phyloP scores from a whole-genome alignment of 2,329 filamentous ascomycete species.

The Madurella fahalii region DNA sequence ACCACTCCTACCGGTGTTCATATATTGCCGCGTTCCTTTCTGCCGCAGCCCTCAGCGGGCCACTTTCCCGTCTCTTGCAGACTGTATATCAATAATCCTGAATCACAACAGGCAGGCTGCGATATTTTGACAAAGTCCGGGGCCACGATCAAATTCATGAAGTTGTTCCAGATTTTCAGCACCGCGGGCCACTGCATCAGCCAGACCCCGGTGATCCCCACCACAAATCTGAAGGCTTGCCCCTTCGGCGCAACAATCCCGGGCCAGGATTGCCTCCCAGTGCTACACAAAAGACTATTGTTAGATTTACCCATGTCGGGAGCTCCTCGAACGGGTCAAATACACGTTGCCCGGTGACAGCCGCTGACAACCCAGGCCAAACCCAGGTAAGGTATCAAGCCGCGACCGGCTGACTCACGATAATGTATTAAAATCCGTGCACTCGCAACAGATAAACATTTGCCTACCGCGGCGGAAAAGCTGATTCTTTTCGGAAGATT shows the following conservation, averaged over 20 bases:
- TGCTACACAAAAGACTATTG: background rate
- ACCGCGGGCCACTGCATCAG: constrained; percentile 2
- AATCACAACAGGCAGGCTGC: background rate
- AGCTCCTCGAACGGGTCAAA: background rate
- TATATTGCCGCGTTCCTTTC: constrained; percentile 2
- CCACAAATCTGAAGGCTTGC: background rate
- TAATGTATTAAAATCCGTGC: constrained; percentile 8
- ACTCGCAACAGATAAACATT: background rate
- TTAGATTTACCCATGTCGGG: constrained; percentile 5
- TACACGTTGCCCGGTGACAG: constrained; percentile 4
- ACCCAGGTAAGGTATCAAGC: too few relatives aligned
- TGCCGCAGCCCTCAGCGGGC: background rate
- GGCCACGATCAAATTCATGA: background rate
- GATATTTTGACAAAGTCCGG: too few relatives aligned
- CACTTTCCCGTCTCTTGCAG: background rate
- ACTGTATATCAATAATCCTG: background rate
- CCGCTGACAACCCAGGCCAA: background rate
- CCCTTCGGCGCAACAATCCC: background rate
- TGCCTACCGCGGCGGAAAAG: too few relatives aligned
- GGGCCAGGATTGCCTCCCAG: background rate
- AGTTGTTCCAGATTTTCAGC: background rate
- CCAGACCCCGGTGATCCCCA: background rate
- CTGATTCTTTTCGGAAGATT: constrained; percentile 6
- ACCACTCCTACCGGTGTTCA: background rate
- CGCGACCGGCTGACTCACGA: too few relatives aligned